phyloP scores from a whole-genome alignment of 176 grass and related monocot genomes.

The Elaeis guineensis region DNA sequence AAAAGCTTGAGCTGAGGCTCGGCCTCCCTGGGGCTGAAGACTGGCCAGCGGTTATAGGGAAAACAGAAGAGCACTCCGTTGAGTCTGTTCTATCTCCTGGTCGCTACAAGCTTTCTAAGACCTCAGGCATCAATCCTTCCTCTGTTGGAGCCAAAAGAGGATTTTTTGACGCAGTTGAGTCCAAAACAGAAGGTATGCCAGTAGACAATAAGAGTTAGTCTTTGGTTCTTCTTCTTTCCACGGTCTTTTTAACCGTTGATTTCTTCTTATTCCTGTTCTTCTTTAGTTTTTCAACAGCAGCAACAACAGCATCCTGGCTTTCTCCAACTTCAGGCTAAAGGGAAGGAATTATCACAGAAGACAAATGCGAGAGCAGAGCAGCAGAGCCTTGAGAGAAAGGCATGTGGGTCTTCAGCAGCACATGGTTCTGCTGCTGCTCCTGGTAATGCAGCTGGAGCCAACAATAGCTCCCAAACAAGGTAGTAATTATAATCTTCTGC shows the following conservation, averaged over 20 bases:
- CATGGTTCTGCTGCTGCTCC: constrained; percentile 8
- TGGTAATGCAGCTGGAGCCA: constrained; percentile 28
- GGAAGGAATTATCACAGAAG: no score
- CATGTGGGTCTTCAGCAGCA: constrained; percentile 27
- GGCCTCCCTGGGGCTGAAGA: constrained; percentile 33
- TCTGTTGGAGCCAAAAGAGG: constrained; percentile 11
- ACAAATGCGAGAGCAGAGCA: constrained; percentile 6
- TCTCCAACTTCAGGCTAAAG: constrained; percentile 5
- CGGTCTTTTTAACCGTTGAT: neutral
- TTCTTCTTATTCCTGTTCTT: constrained; percentile 7
- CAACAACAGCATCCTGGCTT: neutral
- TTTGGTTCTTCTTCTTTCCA: neutral
- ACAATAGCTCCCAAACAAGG: constrained; percentile 42
- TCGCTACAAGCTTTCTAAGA: constrained; percentile 16
- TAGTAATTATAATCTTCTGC: constrained; percentile 16
- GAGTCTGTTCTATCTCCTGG: constrained; percentile 23
- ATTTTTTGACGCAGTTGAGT: neutral
- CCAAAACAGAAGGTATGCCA: constrained; percentile 2
- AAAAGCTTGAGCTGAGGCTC: constrained; percentile 51
- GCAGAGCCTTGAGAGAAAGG: constrained; percentile 22
- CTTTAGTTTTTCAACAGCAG: constrained; percentile 4
- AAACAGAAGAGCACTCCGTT: constrained; percentile 13
- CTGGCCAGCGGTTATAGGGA: constrained; percentile 3
- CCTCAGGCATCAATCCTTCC: neutral
- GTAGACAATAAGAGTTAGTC: neutral